These are phyloP conservation scores for Viridothelium virens DNA, from an alignment of 495 filamentous ascomycete genomes.

Conservation along the genomic window DNA sequence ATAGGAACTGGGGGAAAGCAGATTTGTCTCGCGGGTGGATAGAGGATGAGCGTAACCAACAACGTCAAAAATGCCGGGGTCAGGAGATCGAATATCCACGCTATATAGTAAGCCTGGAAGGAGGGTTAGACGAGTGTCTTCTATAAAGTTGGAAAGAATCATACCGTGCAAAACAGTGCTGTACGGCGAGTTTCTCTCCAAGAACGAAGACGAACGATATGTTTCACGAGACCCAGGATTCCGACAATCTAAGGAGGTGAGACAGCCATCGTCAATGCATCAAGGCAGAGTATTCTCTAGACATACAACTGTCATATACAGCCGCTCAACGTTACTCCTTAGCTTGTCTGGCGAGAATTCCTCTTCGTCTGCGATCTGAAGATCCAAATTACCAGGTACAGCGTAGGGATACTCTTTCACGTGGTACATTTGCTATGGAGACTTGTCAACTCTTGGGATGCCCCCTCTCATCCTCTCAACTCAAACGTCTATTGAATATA, in stretches of 20 bases:
- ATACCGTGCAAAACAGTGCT: conserved; percentile 54
- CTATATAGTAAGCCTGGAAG: conserved; percentile 57
- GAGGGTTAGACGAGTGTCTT: background rate
- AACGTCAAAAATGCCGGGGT: conserved; percentile 50
- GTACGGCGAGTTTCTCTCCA: conserved; percentile 71
- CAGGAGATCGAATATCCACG: conserved; percentile 73
- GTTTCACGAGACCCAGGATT: conserved; percentile 57
- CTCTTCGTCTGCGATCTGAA: conserved; percentile 73
- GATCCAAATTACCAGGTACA: conserved; percentile 58
- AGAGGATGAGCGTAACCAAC: conserved; percentile 58
- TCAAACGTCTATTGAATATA: conserved; percentile 1
- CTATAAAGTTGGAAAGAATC: conserved; percentile 14
- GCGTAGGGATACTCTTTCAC: conserved; percentile 57
- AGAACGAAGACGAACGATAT: conserved; percentile 67
- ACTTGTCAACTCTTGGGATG: background rate
- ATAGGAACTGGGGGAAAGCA: conserved; percentile 72
- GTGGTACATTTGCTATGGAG: conserved; percentile 75
- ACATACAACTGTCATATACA: conserved; percentile 67
- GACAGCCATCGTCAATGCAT: background rate
- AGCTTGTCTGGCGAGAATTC: conserved; percentile 84
- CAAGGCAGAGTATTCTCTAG: background rate
- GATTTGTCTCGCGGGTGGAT: conserved; percentile 52
- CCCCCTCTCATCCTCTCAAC: background rate
- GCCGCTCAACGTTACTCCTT: conserved; percentile 67
- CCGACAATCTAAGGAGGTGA: conserved; percentile 46